Percentiles rank a stretch among this genome's conserved stretches.
These are phyloP conservation scores for Barnettozyma pratensis DNA, from an alignment of 805 yeast species.

Conservation along the genomic window DNA sequence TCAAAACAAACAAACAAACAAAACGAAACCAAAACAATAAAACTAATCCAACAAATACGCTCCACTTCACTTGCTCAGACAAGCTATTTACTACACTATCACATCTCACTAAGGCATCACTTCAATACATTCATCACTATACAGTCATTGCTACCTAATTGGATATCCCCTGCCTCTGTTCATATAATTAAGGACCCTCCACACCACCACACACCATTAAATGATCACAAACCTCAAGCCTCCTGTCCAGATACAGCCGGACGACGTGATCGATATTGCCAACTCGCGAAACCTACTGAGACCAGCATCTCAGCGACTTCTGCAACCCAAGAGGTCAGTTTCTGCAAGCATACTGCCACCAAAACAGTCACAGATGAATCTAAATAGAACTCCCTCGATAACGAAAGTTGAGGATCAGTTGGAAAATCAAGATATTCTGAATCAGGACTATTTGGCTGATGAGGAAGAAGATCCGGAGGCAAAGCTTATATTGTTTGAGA, in stretches of 20 bases:
- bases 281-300: conserved; percentile 19
- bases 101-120: too few species aligned
- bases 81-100: too few species aligned
- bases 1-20: too few species aligned
- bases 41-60: too few species aligned
- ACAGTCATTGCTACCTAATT: too few species aligned
- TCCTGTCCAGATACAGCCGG: conserved; percentile 1
- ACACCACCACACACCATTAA: background rate
- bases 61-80: too few species aligned
- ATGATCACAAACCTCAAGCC: conserved; percentile 9
- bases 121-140: too few species aligned
- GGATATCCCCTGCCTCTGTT: too few species aligned
- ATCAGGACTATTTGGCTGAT: background rate
- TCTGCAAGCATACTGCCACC: conserved; percentile 10
- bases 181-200: too few species aligned
- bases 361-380: background rate
- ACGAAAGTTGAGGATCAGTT: background rate
- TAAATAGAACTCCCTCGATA: background rate
- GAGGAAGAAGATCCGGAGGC: conserved; percentile 12
- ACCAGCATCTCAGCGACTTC: conserved; percentile 14
- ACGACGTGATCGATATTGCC: conserved; percentile 19
- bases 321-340: conserved; percentile 22
- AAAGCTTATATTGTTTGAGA: conserved; percentile 16
- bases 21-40: too few species aligned
- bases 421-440: background rate